Conservation (phyloP, 331 rosid species). For the Saraca asoca region DNA sequence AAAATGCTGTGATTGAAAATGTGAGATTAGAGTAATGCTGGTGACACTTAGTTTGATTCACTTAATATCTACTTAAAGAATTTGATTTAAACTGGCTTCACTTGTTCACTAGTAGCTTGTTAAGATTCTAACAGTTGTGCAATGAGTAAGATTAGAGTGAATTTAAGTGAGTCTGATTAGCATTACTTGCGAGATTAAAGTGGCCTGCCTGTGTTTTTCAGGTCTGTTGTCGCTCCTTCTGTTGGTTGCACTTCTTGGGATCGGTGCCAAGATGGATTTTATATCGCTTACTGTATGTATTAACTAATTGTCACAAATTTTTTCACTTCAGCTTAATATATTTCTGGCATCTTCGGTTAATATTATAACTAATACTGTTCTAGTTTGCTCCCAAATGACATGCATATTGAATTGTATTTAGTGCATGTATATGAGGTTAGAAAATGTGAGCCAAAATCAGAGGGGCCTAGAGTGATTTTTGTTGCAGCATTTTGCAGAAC, state of each 20-base stretch:
- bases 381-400: background rate
- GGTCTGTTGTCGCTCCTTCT: constrained; percentile 66
- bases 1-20: too few relatives aligned
- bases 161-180: too few relatives aligned
- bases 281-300: constrained; percentile 71
- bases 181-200: too few relatives aligned
- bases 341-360: background rate
- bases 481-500: constrained; percentile 10
- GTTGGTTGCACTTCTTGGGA: constrained; percentile 65
- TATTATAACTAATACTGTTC: background rate
- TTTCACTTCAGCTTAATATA: background rate
- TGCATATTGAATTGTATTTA: constrained; percentile 1
- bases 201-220: constrained; percentile 13
- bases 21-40: too few relatives aligned
- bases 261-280: constrained; percentile 58
- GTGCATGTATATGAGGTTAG: constrained; percentile 14
- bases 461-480: constrained; percentile 6
- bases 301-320: constrained; percentile 3
- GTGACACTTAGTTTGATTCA: too few relatives aligned
- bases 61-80: too few relatives aligned
- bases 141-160: too few relatives aligned
- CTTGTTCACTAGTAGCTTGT: too few relatives aligned
- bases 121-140: too few relatives aligned
- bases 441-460: constrained; percentile 12
- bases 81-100: too few relatives aligned